Percentiles rank a stretch among this genome's conserved stretches.
Evolutionary conservation across 805 yeast genomes (phyloP).

Genomic region (Candida quercuum): DNA sequence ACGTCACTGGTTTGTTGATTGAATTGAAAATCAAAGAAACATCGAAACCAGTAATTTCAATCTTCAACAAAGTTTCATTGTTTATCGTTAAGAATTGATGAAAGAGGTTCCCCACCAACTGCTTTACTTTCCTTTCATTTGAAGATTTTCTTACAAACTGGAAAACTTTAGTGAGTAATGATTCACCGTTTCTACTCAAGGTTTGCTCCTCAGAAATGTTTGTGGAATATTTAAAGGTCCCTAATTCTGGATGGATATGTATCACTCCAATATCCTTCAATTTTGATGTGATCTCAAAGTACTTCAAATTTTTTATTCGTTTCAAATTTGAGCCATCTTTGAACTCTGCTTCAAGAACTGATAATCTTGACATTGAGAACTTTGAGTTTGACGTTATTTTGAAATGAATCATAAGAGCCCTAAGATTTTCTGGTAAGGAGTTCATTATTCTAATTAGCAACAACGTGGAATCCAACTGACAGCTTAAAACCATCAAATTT

Average conservation of each 20-base stretch:
- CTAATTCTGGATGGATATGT: conserved; percentile 11
- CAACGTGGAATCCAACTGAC: conserved; percentile 5
- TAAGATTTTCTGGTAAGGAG: conserved; percentile 2
- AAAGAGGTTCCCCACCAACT: conserved; percentile 2
- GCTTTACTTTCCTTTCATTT: background rate
- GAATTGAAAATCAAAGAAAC: conserved; percentile 13
- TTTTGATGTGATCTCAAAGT: conserved; percentile 8
- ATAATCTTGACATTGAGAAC: conserved; percentile 6
- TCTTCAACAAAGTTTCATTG: conserved; percentile 1
- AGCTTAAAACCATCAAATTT: conserved; percentile 5
- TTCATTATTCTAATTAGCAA: conserved; percentile 2
- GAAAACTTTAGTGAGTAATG: background rate
- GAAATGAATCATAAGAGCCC: background rate
- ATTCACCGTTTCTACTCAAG: background rate
- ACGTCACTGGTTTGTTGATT: background rate
- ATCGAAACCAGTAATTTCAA: conserved; percentile 20
- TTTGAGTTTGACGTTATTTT: conserved; percentile 1
- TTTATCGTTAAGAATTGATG: conserved; percentile 6
- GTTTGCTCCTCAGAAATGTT: conserved; percentile 5
- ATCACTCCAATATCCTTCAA: conserved; percentile 1
- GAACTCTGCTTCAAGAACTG: background rate
- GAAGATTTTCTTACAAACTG: background rate
- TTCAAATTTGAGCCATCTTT: background rate
- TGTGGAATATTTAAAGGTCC: background rate
- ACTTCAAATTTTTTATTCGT: conserved; percentile 3